Conservation (phyloP, 2,329 filamentous ascomycete species). For the Fusarium sp. region DNA sequence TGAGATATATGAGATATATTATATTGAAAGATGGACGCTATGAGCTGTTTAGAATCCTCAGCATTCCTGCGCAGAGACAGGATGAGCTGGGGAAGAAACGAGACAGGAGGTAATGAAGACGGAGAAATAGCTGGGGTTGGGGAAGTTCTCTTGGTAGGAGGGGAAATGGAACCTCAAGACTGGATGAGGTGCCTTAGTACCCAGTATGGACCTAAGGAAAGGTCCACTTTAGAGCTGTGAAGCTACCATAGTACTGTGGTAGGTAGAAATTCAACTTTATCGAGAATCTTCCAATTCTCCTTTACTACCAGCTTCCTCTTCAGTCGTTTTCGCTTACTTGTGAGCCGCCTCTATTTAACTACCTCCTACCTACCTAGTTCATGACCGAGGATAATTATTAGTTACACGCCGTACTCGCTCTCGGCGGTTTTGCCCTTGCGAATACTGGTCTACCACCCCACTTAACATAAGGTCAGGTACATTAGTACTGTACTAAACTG, state of each 20-base stretch:
- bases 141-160: constrained; percentile 14
- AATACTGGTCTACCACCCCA: constrained; percentile 34
- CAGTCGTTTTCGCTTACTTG: neutral
- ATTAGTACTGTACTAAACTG: neutral
- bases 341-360: neutral
- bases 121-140: constrained; percentile 41
- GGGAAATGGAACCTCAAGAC: constrained; percentile 22
- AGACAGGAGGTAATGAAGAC: constrained; percentile 6
- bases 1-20: neutral
- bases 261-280: constrained; percentile 2
- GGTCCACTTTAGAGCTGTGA: constrained; percentile 30
- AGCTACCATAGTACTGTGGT: constrained; percentile 4
- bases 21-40: constrained; percentile 20
- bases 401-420: constrained; percentile 21
- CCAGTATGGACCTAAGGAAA: constrained; percentile 34
- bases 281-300: neutral
- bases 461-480: constrained; percentile 35
- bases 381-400: neutral
- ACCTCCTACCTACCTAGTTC: neutral
- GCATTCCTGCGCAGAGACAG: constrained; percentile 14
- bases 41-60: constrained; percentile 8
- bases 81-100: constrained; percentile 1
- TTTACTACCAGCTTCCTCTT: constrained; percentile 8
- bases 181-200: constrained; percentile 26
- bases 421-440: constrained; percentile 26